Evolutionary conservation across 805 yeast genomes (phyloP), one percentile per base, ranked within the genome.

Genomic region (Candida tammaniensis): DNA sequence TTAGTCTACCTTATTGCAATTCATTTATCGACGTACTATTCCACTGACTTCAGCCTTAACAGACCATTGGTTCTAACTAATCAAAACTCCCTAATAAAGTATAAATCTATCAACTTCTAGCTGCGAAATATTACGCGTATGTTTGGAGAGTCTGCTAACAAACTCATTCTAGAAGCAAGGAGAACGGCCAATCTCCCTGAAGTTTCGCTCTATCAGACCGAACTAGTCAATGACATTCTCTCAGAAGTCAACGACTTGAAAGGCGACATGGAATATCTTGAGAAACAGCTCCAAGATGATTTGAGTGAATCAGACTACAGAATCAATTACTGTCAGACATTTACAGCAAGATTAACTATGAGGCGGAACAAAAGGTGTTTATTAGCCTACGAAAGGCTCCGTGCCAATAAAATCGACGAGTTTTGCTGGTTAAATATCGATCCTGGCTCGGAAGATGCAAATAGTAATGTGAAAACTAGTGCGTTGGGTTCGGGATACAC

Each of bases 81-180:
- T n/a, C n/a, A n/a, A n/a, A n/a, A n/a, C n/a, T n/a, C n/a, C n/a
- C n/a, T n/a, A n/a, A n/a, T n/a, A n/a, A n/a, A n/a, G n/a, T n/a
- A n/a, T n/a, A n/a, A n/a, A n/a, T n/a, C n/a, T n/a, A n/a, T n/a
- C n/a, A n/a, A n/a, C n/a, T n/a, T n/a, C n/a, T n/a, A n/a, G n/a
- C n/a, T n/a, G n/a, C n/a, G n/a, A n/a, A n/a, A n/a, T n/a, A n/a
- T n/a, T n/a, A 28, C 31, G 26, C 18, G 15, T 23, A 91, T 91
- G 98, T 86, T 86, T 49, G 97, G 97, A 18, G 97, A 89, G 48
- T 49, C 76, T 4, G 96, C 91, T 2, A 76, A 78, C 41, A 91
- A 91, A 55, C 74, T 91, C n/a, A 71, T 86, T 2, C 67, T 78
- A 22, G 97, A 93, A 39, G 93, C 97, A 11, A 83, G 88, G 42